A percentile compares a stretch with the other conserved stretches of the same genome.
phyloP scores from a whole-genome alignment of 768 basidiomycete species.

The Suillus variegatus region DNA sequence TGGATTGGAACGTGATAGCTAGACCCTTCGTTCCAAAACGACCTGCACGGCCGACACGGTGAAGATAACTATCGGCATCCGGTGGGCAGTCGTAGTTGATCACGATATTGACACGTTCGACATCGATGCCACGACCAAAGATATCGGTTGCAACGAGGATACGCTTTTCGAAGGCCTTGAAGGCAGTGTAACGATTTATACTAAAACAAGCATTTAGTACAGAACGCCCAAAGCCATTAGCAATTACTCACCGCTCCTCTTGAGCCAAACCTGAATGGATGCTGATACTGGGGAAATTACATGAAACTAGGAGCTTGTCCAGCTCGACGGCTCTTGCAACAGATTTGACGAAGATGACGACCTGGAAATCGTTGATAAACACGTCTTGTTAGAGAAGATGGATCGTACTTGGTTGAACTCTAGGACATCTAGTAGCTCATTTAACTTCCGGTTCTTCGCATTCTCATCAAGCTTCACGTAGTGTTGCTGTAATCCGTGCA shows the following conservation, averaged over 20 bases:
- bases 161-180: slow-evolving; percentile 99
- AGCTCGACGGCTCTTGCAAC: slow-evolving; percentile 95
- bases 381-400: background rate
- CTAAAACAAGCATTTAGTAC: slow-evolving; percentile 39
- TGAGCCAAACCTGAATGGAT: slow-evolving; percentile 95
- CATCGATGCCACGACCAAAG: slow-evolving; percentile 99
- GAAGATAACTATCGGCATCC: slow-evolving; percentile 97
- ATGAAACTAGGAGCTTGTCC: slow-evolving; percentile 93
- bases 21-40: slow-evolving; percentile 99
- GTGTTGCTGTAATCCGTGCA: slow-evolving; percentile 98
- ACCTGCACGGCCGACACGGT: slow-evolving; percentile 98
- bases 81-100: slow-evolving; percentile 98
- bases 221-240: background rate
- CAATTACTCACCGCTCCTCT: slow-evolving; percentile 84
- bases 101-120: slow-evolving; percentile 99
- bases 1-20: slow-evolving; percentile 94
- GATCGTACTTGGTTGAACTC: slow-evolving; percentile 92
- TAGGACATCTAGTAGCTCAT: slow-evolving; percentile 90
- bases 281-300: slow-evolving; percentile 97
- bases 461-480: slow-evolving; percentile 96
- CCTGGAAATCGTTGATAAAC: slow-evolving; percentile 47
- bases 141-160: slow-evolving; percentile 99
- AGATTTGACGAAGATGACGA: slow-evolving; percentile 99
- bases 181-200: slow-evolving; percentile 93
- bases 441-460: slow-evolving; percentile 95